phyloP scores from a whole-genome alignment of 139 green algal species.

The Klebsormidium nitens region DNA sequence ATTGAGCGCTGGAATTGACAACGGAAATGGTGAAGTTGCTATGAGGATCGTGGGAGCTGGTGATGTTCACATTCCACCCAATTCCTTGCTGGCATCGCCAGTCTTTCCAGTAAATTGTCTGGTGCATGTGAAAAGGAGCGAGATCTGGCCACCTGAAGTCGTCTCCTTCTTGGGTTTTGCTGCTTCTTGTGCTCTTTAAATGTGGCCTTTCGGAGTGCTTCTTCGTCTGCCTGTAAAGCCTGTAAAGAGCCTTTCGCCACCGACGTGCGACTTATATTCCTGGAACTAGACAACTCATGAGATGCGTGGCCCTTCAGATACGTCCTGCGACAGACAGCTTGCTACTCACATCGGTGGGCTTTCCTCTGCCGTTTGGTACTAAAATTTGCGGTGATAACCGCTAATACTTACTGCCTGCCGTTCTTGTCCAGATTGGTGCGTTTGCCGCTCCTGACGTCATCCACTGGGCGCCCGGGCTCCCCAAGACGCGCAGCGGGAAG shows the following conservation, averaged over 20 bases:
- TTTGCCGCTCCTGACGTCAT: slow-evolving; percentile 91
- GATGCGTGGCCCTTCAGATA: neutral
- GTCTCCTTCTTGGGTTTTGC: no score
- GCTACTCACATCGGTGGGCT: neutral
- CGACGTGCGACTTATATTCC: neutral
- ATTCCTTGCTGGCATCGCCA: no score
- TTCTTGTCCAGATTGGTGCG: slow-evolving; percentile 48
- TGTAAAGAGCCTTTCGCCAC: no score
- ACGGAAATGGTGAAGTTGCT: neutral
- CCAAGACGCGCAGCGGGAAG: slow-evolving; percentile 67
- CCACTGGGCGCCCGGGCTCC: slow-evolving; percentile 66
- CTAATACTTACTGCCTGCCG: neutral
- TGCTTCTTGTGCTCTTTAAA: no score
- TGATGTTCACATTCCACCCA: no score
- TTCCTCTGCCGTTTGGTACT: neutral
- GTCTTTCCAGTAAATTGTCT: no score
- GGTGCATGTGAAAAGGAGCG: no score
- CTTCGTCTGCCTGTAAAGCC: no score
- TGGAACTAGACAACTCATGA: neutral
- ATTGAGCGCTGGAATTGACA: no score
- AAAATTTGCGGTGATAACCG: neutral
- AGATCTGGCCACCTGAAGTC: no score
- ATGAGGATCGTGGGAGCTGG: neutral
- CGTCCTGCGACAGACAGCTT: neutral
- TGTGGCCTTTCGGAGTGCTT: no score